Percentiles rank a stretch among this genome's conserved stretches.
These are phyloP conservation scores for Aspergillus cristatus DNA, from an alignment of 495 filamentous ascomycete species.

Conservation along the genomic window DNA sequence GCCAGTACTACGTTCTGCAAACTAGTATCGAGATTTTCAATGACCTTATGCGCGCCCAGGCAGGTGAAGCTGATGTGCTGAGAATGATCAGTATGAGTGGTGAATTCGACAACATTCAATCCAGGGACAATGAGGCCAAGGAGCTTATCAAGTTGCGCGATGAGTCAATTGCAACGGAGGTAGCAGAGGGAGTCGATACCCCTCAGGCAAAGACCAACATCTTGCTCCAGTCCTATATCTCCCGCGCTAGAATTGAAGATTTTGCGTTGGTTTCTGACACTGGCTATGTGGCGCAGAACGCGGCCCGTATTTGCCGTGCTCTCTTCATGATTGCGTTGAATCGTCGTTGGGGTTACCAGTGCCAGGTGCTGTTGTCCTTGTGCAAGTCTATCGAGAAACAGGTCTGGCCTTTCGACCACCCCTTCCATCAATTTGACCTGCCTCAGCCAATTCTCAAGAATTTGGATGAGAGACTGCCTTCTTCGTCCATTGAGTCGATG, in stretches of 20 bases:
- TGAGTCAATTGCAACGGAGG: conserved; percentile 58
- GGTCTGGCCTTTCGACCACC: conserved; percentile 90
- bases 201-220: conserved; percentile 93
- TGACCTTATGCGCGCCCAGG: conserved; percentile 68
- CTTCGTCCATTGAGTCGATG: conserved; percentile 68
- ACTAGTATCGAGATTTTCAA: conserved; percentile 95
- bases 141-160: conserved; percentile 63
- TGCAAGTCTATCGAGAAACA: conserved; percentile 96
- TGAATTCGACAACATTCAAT: conserved; percentile 96
- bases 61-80: conserved; percentile 81
- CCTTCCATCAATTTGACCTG: conserved; percentile 89
- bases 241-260: conserved; percentile 77
- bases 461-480: conserved; percentile 64
- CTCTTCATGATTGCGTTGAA: conserved; percentile 97
- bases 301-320: conserved; percentile 86
- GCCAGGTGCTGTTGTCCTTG: conserved; percentile 75
- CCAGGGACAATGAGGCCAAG: conserved; percentile 72
- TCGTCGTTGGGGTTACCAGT: conserved; percentile 88
- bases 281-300: conserved; percentile 91
- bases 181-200: conserved; percentile 64
- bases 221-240: conserved; percentile 88
- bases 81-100: conserved; percentile 93
- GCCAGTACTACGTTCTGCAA: conserved; percentile 91
- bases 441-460: conserved; percentile 74
- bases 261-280: conserved; percentile 87